These are phyloP conservation scores for Cubamyces lactineus DNA, from an alignment of 768 basidiomycete species.

Conservation along the genomic window DNA sequence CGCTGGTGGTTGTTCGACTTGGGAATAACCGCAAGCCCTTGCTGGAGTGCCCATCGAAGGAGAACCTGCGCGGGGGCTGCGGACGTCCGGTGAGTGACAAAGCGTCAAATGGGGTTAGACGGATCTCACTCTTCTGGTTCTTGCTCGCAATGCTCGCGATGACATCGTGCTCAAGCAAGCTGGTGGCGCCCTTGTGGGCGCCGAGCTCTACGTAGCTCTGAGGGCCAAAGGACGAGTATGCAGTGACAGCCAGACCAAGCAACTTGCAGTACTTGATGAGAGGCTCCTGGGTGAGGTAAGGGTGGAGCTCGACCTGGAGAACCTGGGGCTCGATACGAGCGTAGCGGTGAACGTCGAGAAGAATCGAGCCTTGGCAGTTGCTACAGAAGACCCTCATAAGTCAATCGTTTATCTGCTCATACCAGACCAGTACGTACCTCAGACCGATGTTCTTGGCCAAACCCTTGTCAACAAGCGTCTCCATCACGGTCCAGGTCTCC, in stretches of 20 bases:
- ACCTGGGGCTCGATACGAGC: constrained; percentile 65
- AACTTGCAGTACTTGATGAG: constrained; percentile 48
- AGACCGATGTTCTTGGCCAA: constrained; percentile 80
- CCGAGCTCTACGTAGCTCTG: constrained; percentile 68
- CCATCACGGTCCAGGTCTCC: constrained; percentile 86
- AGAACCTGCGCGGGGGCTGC: constrained; percentile 43
- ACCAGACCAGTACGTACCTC: constrained; percentile 44
- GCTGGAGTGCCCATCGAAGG: constrained; percentile 54
- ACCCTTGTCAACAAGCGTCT: constrained; percentile 72
- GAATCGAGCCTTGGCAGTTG: constrained; percentile 72
- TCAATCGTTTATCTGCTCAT: too few species aligned
- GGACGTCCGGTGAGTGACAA: neutral
- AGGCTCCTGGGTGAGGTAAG: constrained; percentile 54
- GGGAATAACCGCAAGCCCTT: constrained; percentile 52
- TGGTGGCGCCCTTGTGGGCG: constrained; percentile 52
- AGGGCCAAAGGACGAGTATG: constrained; percentile 59
- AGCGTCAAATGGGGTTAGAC: neutral
- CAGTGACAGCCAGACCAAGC: constrained; percentile 55
- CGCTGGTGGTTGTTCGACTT: constrained; percentile 47
- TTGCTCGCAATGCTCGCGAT: constrained; percentile 50
- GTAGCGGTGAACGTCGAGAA: constrained; percentile 79
- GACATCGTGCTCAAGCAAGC: constrained; percentile 54
- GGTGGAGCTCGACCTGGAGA: constrained; percentile 64
- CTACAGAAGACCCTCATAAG: constrained; percentile 38
- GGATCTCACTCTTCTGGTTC: constrained; percentile 54